Evolutionary conservation across 148 eudicot species (phyloP), one percentile per base, ranked within the genome.

Genomic region (Rhododendron vialii): DNA sequence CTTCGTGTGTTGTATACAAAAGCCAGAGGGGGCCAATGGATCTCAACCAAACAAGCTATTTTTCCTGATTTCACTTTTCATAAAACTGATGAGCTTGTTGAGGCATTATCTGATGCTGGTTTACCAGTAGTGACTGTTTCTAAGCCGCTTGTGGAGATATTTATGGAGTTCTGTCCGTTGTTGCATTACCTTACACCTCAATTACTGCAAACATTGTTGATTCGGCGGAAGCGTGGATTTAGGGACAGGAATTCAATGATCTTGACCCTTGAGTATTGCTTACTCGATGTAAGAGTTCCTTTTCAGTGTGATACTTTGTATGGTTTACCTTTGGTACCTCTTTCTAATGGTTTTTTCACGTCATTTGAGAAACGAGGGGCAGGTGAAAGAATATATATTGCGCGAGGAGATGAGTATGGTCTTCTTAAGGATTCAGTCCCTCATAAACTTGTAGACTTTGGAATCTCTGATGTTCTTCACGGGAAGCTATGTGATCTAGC

Each of bases 1-100:
- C 91, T 95, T 82, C 98, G 95, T 84, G 98, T 95, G 77, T 85
- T 97, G 78, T 89, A 93, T 88, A 95, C 99, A 36, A 93, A 92
- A 91, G 93, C 95, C 76, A 94, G 96, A 93, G 99, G 98, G 82
- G 98, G 99, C 61, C 96, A 92, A 85, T 97, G 98, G 99, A 93
- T 95, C 89, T 91, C 98, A 81, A 92, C 98, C 22, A 97, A 93
- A 90, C 96, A 97, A 85, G 95, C 96, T 53, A 88, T 97, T 83
- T 92, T 95, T 88, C 99, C 99, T 84, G 99, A 97, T 91, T 94
- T 89, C 88, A 84, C 90, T 76, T 97, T 97, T 89, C 89, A 90
- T 22, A 91, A 91, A 89, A 94, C 91, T 86, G 81, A 85, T 83
- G 96, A 91, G 87, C 98, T 97, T 91, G 86, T 91, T 83, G 94